Evolutionary conservation across 306 rosid species (phyloP), one percentile per base, ranked within the genome.

Genomic region (Prunus dulcis): DNA sequence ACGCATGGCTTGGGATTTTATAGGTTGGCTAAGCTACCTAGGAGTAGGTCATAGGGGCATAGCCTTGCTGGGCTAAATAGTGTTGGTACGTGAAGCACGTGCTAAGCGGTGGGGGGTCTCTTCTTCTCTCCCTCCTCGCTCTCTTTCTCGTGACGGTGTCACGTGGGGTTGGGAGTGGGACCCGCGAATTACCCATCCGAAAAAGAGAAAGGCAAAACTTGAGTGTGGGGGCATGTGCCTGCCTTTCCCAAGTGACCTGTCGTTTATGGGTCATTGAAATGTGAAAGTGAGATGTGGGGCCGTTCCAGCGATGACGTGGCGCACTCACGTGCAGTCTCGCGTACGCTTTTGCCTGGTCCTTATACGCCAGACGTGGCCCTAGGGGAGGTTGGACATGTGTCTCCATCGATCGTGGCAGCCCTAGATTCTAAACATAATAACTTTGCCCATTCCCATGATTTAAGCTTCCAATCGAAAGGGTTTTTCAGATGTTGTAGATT

Each of bases 61-160:
- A 60, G 64, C 1, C 34, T 47, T 10, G 51, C 51, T 47, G 51
- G 1, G 14, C 17, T 47, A 47, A 19, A 56, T 22, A 56, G 13
- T 56, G 62, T 19, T 7, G 27, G 43, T 14, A 28, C n/a, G 45
- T 62, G 43, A 62, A 9, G 69, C 50, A 64, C 69, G 69, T 64
- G 27, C 2, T 19, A 34, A 25, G 79, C 87, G 92, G 92, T 87
- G 87, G 70, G 76, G 46, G 47, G 83, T 73, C 67, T 80, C 63
- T 56, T 32, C 46, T 47, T 56, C 76, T 53, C 45, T 23, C 79
- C 79, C 77, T 80, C 43, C 43, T 38, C 43, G 61, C 77, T 83
- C 65, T 81, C 89, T 73, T 83, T 82, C 93, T 91, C 91, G 93
- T 91, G 95, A 89, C 82, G 87, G 82, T 81, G 93, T 91, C 93